Base-by-base conservation (phyloP, 495 filamentous ascomycete genomes). In the Elaphomyces granulatus region DNA sequence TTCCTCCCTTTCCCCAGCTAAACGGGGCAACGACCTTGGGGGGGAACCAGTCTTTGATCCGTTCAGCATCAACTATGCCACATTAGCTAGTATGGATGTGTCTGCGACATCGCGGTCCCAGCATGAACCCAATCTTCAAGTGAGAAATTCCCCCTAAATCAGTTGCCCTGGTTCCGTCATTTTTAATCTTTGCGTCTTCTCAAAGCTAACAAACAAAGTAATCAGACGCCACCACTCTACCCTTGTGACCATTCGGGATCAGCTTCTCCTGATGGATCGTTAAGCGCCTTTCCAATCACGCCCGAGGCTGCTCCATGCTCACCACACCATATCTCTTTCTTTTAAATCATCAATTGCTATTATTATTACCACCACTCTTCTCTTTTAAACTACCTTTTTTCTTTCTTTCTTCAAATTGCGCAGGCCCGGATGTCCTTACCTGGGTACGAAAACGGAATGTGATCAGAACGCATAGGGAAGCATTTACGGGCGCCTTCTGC, bases 221-320 rank as follows among this genome's bases (percentile, higher is more conserved):
- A 28, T 50, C 70, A 92, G 84, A 88, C 87, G 63, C 86, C 86
- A 62, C 75, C 85, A 52, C 74, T 92, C 51, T 81, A 86, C 46
- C 78, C 80, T 14, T 83, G 81, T 59, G 82, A 87, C 46, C 77
- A 78, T 50, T 87, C 83, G 28, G 54, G 55, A 18, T 53, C 54
- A 21, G 63, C 60, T 8, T 59, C 59, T 0, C 59, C 63, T 9
- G 53, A 59, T 20, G 59, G 60, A 36, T 50, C 53, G 4, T 52
- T 55, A 15, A 52, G 51, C 34, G 51, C 63, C 43, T 58, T 55
- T 38, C 63, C 63, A 34, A 37, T 61, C 15, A 66, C 63, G 0
- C 63, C 61, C 12, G 52, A 66, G 39, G 61, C 58, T 2, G 54
- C 41, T 8, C 52, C 47, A 8, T 59, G 53, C 38, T 61, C 61